A percentile compares a stretch with the other conserved stretches of the same genome.
These are phyloP conservation scores for Echeveria elegans DNA, from an alignment of 164 flowering plant genomes.

Conservation along the genomic window DNA sequence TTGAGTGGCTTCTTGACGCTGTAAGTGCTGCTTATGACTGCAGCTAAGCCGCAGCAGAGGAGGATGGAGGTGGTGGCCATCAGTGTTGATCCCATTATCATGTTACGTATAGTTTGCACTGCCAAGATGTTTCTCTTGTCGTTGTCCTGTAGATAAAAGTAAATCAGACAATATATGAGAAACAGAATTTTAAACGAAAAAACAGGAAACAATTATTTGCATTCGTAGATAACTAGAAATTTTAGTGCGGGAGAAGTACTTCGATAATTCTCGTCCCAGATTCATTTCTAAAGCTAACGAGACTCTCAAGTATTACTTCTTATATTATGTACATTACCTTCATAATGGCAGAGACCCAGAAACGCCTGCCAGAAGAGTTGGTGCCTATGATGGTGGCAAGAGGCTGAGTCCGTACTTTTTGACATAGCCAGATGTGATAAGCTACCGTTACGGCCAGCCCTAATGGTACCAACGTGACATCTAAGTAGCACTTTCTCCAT, in stretches of 20 bases:
- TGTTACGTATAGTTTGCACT: slow-evolving; percentile 77
- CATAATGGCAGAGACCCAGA: slow-evolving; percentile 10
- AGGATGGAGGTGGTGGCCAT: slow-evolving; percentile 93
- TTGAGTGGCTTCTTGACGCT: slow-evolving; percentile 69
- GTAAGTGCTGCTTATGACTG: slow-evolving; percentile 88
- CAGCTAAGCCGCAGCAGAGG: slow-evolving; percentile 69
- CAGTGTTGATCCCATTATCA: slow-evolving; percentile 85
- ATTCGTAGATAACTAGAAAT: too few relatives aligned
- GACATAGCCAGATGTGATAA: slow-evolving; percentile 3
- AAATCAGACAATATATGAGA: not conserved
- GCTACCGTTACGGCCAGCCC: not conserved
- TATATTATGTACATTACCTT: too few relatives aligned
- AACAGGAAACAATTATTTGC: too few relatives aligned
- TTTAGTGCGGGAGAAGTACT: too few relatives aligned
- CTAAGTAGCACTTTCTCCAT: not conserved
- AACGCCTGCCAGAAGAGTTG: slow-evolving; percentile 4
- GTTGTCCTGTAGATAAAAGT: slow-evolving; percentile 42
- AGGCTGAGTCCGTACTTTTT: slow-evolving; percentile 6
- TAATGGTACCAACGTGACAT: not conserved
- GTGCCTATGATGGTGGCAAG: slow-evolving; percentile 6
- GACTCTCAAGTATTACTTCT: too few relatives aligned
- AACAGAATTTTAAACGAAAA: too few relatives aligned
- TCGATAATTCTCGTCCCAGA: too few relatives aligned
- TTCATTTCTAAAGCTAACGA: not conserved
- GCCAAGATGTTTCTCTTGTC: slow-evolving; percentile 88